Evolutionary conservation across 2,329 filamentous ascomycete species (phyloP).

Genomic region (Xylaria sp.): DNA sequence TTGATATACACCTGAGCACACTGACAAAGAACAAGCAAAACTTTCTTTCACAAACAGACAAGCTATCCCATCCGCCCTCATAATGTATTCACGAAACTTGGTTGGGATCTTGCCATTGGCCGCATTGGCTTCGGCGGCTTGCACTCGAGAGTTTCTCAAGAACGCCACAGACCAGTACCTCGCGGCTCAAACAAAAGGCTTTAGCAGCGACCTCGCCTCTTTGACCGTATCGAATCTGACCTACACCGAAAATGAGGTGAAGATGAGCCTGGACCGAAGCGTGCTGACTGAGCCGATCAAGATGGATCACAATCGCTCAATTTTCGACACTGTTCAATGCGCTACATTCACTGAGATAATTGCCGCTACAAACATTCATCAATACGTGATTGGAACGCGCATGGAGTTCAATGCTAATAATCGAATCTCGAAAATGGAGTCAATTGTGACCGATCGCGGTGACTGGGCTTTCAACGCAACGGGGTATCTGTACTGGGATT

Average conservation of each 20-base stretch:
- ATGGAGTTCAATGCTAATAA: constrained; percentile 45
- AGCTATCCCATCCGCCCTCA: neutral
- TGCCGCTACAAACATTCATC: constrained; percentile 47
- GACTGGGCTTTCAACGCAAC: constrained; percentile 51
- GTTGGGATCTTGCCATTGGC: constrained; percentile 6
- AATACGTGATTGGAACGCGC: constrained; percentile 51
- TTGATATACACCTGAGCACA: neutral
- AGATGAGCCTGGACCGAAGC: constrained; percentile 39
- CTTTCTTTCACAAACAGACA: neutral
- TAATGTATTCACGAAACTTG: constrained; percentile 8
- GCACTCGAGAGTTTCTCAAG: constrained; percentile 40
- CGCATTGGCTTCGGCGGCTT: constrained; percentile 22
- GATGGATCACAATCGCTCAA: constrained; percentile 51
- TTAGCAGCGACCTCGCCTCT: constrained; percentile 32
- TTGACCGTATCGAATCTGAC: constrained; percentile 38
- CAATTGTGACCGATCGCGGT: constrained; percentile 47
- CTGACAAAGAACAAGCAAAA: neutral
- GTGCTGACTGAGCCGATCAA: constrained; percentile 48
- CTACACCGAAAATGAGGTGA: constrained; percentile 51
- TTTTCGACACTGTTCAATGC: constrained; percentile 50
- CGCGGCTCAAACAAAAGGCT: constrained; percentile 42
- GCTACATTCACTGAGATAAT: constrained; percentile 57
- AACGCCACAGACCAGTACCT: constrained; percentile 44
- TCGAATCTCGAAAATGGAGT: constrained; percentile 46
- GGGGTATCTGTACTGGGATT: constrained; percentile 45